Base-by-base conservation (phyloP, 176 grass and related monocot genomes). In the Tillandsia leiboldiana region DNA sequence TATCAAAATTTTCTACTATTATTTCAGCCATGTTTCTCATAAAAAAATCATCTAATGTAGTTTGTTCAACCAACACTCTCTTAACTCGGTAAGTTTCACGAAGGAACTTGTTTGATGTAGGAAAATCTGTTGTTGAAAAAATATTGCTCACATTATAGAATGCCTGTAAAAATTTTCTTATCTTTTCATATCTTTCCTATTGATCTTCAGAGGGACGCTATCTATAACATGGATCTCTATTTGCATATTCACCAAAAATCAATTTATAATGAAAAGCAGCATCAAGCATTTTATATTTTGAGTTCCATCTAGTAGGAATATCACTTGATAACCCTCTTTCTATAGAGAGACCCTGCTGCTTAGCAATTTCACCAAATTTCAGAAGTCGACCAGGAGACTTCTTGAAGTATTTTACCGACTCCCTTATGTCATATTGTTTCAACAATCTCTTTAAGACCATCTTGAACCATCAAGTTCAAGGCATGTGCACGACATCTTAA, bases 211-310 rank as follows among this genome's bases (percentile, higher is more conserved):
- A 20, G 23, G 68, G 68, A 22, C 12, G 10, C 42, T 48, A 71
- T 50, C 23, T 22, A 51, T 51, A 71, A 50, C 51, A 51, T 18
- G 68, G 26, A 52, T 71, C 68, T n/a, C 68, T 71, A 12, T 12
- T 29, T 13, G 65, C 65, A 33, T 68, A 68, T 68, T 29, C 65
- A 68, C 7, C 13, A 29, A 68, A 68, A 4, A 33, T 12, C 14
- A 29, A 12, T 71, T 22, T 71, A 51, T 71, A 71, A 50, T 49
- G 5, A 47, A 71, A 22, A 49, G 48, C 48, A 23, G 22, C 20
- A 15, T 71, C 17, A 49, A 71, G 27, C 48, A 71, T 71, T 13
- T 12, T 14, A 12, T 71, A 22, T 26, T 5, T 54, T 15, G 12
- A 54, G 6, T 54, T 54, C 52, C 6, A 54, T 6, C 6, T 3